Percentiles rank a stretch among this genome's conserved stretches.
Conservation (phyloP, 345 rosid species). For the Moricandia arvensis region DNA sequence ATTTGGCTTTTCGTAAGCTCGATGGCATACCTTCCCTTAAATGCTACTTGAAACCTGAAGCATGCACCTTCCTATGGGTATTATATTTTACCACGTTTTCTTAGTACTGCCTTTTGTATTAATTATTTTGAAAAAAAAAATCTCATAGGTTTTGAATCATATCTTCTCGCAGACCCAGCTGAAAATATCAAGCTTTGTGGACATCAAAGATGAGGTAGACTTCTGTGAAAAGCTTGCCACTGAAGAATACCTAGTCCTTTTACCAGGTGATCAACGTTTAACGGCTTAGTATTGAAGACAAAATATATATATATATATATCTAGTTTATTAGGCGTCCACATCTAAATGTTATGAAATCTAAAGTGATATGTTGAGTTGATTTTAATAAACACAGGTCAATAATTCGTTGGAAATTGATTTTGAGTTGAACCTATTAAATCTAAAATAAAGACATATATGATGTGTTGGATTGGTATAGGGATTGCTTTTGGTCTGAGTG, state of each 20-base stretch:
- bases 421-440: no score
- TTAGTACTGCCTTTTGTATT: neutral
- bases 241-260: slow-evolving; percentile 26
- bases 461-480: slow-evolving; percentile 40
- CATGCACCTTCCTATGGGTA: slow-evolving; percentile 72
- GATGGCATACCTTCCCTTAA: slow-evolving; percentile 53
- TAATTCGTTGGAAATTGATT: neutral
- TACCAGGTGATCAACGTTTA: slow-evolving; percentile 25
- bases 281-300: neutral
- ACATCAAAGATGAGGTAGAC: slow-evolving; percentile 27
- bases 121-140: neutral
- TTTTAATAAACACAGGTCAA: neutral
- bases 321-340: neutral
- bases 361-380: neutral
- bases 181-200: neutral
- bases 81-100: neutral
- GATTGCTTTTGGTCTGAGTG: slow-evolving; percentile 42
- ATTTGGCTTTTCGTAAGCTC: slow-evolving; percentile 39
- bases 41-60: slow-evolving; percentile 56
- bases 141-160: neutral
- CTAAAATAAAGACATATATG: neutral
- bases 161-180: slow-evolving; percentile 1
- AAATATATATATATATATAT: no score
- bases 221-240: slow-evolving; percentile 31
- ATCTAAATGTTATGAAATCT: neutral